Conservation (phyloP, 768 basidiomycete species). For the Panellus pusillus region DNA sequence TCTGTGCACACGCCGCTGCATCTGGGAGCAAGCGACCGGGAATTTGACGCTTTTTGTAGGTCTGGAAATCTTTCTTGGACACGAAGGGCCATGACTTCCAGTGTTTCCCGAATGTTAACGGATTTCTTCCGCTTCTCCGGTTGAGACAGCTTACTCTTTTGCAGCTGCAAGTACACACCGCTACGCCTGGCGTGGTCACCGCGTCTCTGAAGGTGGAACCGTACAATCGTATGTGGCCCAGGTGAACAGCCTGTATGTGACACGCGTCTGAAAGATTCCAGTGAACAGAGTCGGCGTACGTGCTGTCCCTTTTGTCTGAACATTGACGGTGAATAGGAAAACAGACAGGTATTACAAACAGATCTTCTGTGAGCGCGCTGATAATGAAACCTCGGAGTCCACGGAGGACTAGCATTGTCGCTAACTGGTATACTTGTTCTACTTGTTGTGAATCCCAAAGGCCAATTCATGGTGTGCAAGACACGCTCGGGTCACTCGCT, state of each 20-base stretch:
- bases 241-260: neutral
- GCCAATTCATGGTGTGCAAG: slow-evolving; percentile 60
- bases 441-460: slow-evolving; percentile 70
- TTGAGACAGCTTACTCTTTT: neutral
- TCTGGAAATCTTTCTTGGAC: slow-evolving; percentile 80
- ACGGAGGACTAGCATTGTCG: slow-evolving; percentile 80
- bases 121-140: neutral
- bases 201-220: slow-evolving; percentile 72
- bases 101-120: slow-evolving; percentile 67
- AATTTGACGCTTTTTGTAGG: slow-evolving; percentile 38
- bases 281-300: slow-evolving; percentile 83
- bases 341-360: slow-evolving; percentile 37
- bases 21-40: too few relatives aligned
- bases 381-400: slow-evolving; percentile 38
- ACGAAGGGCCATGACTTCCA: slow-evolving; percentile 74
- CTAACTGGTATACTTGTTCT: slow-evolving; percentile 69
- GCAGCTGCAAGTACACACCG: slow-evolving; percentile 36
- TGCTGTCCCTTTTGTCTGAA: slow-evolving; percentile 13
- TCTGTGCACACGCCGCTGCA: too few relatives aligned
- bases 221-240: slow-evolving; percentile 58
- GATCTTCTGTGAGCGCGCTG: neutral
- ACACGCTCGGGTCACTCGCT: slow-evolving; percentile 63
- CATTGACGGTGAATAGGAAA: neutral
- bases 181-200: slow-evolving; percentile 70
- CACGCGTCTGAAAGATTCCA: slow-evolving; percentile 28